Conservation (phyloP, 1,284 basidiomycete species). For the Microbotryomycetes sp. region DNA sequence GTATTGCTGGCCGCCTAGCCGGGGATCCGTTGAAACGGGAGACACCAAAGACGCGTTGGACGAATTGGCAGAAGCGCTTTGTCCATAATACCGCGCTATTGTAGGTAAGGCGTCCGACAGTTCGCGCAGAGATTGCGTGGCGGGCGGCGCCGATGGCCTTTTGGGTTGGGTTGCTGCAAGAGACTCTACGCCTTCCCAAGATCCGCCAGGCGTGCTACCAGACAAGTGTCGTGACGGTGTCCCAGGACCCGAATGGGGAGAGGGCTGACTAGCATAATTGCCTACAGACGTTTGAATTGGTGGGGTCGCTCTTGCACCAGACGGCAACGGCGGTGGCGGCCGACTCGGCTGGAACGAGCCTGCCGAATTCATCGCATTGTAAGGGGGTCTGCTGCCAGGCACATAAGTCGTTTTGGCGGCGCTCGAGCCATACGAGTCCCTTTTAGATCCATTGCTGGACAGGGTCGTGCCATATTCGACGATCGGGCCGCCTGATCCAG, state of each 20-base stretch:
- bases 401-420: not conserved
- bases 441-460: not conserved
- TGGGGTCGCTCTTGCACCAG: not conserved
- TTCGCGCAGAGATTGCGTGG: slow-evolving; percentile 8
- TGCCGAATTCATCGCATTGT: not conserved
- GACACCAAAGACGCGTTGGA: slow-evolving; percentile 6
- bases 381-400: not conserved
- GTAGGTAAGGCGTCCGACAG: slow-evolving; percentile 9
- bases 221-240: not conserved
- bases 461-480: not conserved
- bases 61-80: slow-evolving; percentile 7
- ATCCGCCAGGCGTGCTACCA: not conserved
- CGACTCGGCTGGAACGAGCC: not conserved
- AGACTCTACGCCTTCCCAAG: not conserved
- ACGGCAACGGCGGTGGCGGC: too few relatives aligned
- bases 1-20: not conserved
- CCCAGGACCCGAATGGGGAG: not conserved
- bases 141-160: not conserved
- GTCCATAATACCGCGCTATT: not conserved
- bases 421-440: not conserved
- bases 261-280: not conserved
- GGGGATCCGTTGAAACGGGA: not conserved
- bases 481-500: not conserved
- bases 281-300: not conserved
- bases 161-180: not conserved